Base-by-base conservation (phyloP, 177 flowering plant genomes). In the Telopea speciosissima region DNA sequence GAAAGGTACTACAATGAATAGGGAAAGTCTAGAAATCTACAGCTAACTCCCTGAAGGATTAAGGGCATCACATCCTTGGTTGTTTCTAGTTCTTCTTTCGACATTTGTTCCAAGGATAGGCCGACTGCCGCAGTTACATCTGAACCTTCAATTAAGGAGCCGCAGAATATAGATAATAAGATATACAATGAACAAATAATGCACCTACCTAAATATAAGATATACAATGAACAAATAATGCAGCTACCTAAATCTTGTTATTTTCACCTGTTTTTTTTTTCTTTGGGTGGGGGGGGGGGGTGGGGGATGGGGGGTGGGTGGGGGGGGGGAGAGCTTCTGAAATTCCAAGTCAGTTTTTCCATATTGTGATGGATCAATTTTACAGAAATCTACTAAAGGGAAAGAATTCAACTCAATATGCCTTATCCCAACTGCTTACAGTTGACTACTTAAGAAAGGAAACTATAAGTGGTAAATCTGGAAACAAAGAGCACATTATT, bases 11-110 rank as follows among this genome's bases (percentile, higher is more conserved):
- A 1, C n/a, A 74, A 21, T 11, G 80, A 60, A 14, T 16, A 59
- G 42, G 40, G 62, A 62, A 67, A 70, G 75, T 68, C 68, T 8
- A 68, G 74, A 71, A 74, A 63, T 44, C 52, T 86, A 96, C 99
- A 88, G 89, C 95, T 91, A 75, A 96, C 90, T 84, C 99, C 99
- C 83, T 86, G 89, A 80, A 96, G 96, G 80, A 96, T 84, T 42
- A 79, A 86, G 78, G 78, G 92, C 90, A 89, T 82, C 76, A 83
- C 84, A 78, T 87, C 90, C 77, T 83, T 87, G 61, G 88, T 85
- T 66, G 82, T 72, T 77, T 96, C 95, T 25, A 96, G 78, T 78
- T 91, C 92, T 75, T 87, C 92, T 81, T 77, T 93, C 23, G 96
- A 83, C 84, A 96, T 80, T 78, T 76, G 85, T 78, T 91, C 98